Base-by-base conservation (phyloP, 805 yeast species). In the Ogataea nonfermentans region DNA sequence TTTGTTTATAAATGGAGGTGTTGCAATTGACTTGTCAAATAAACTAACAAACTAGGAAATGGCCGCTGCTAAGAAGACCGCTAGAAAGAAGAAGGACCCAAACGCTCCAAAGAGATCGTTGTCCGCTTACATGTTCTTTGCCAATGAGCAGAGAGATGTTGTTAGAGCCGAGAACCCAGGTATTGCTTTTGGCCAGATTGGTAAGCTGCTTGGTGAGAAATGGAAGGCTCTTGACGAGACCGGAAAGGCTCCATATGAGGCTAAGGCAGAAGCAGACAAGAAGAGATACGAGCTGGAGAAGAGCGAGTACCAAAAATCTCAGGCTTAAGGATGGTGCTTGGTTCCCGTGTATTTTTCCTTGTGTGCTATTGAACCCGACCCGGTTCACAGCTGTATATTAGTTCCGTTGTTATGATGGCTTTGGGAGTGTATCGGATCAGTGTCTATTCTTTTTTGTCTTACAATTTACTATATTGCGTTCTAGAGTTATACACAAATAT, bases 41-140 rank as follows among this genome's bases (percentile, higher is more conserved):
- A 28, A 28, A 39, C 37, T 39, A 39, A 39, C 42, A 24, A 16
- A 20, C 22, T 19, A 39, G 34, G 52, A 29, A 50, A 59, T 59
- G 64, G 52, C 61, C 42, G 52, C 61, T 44, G 55, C 52, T 33
- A 59, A 55, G 54, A 56, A 56, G 41, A 42, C 55, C 34, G 39
- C 58, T 33, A 63, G 66, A 62, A 61, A 57, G 59, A 64, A 64
- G 69, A 64, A 63, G 63, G 95, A 87, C 68, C 96, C 99, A 73
- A 90, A 91, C 68, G 99, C 99, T 52, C 99, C 99, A 67, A 93
- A 93, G 87, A 87, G 98, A 71, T 88, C 97, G 17, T 73, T 93
- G 65, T 88, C 97, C 46, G 96, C 98, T 35, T 93, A 91, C 81
- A 90, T 93, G 98, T 91, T 87, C 79, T 93, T 90, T 63, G 98